Evolutionary conservation across 2,329 filamentous ascomycete genomes (phyloP).

Genomic region (Phialophora expanda): DNA sequence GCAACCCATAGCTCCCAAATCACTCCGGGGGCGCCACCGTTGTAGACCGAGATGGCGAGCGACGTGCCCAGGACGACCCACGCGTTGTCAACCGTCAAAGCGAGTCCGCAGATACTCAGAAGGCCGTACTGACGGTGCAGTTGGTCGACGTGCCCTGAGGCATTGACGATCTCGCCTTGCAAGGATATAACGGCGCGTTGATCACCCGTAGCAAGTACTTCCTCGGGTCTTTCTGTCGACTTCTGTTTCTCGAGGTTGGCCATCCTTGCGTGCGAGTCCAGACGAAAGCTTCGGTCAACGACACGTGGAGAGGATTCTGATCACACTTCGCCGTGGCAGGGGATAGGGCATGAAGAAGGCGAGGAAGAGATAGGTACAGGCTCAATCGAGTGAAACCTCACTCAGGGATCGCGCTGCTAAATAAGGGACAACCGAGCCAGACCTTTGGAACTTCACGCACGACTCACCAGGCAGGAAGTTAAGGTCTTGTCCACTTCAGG

Average conservation of each 20-base stretch:
- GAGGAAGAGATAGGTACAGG: not conserved
- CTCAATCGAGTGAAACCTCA: not conserved
- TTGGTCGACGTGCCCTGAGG: slow-evolving; percentile 67
- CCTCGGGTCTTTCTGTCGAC: slow-evolving; percentile 2
- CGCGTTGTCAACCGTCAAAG: slow-evolving; percentile 67
- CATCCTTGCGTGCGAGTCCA: not conserved
- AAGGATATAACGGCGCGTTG: slow-evolving; percentile 16
- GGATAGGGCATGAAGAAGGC: not conserved
- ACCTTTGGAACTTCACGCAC: not conserved
- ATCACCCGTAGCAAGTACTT: slow-evolving; percentile 1
- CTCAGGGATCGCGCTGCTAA: not conserved
- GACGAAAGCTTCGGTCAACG: not conserved
- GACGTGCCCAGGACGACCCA: slow-evolving; percentile 69
- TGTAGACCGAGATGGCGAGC: slow-evolving; percentile 45
- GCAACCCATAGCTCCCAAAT: slow-evolving; percentile 57
- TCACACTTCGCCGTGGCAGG: not conserved
- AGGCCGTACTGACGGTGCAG: slow-evolving; percentile 64
- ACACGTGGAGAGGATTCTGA: not conserved
- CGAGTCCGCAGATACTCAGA: slow-evolving; percentile 56
- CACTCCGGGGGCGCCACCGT: slow-evolving; percentile 66
- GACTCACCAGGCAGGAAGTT: not conserved
- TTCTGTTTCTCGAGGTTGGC: slow-evolving; percentile 10
- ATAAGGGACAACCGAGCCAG: not conserved
- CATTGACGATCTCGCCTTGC: slow-evolving; percentile 54
- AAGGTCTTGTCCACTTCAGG: not conserved